Evolutionary conservation across 2,329 filamentous ascomycete genomes (phyloP), one percentile per base, ranked within the genome.

Genomic region (Aspergillus glaucus): DNA sequence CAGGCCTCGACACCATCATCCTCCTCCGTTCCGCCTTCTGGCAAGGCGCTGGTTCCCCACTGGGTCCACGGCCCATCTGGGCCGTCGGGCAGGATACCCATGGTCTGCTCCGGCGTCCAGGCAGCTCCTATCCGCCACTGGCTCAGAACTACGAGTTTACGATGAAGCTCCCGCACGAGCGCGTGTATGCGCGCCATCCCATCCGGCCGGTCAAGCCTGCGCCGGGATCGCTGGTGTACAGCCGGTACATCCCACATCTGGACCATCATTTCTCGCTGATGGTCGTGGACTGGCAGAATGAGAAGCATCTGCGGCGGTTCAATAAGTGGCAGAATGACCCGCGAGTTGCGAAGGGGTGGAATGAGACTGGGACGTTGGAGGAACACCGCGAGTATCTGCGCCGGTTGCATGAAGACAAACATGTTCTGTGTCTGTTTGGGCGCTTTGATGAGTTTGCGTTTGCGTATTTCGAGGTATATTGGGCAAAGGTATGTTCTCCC

Each of bases 311-410:
- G 45, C 70, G 74, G 14, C 74, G 88, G 4, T 91, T 92, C 74
- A 83, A 90, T 68, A 76, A 76, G 49, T 92, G 87, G 87, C 87
- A 90, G 69, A 92, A 92, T 62, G 87, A 90, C 62, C 87, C 87
- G 46, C 84, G 87, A 45, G 87, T 92, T 32, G 85, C 85, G 3
- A 80, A 85, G 61, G 86, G 86, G 4, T 91, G 87, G 87, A 87
- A 88, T 62, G 82, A 88, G 71, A 87, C 84, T 1, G 87, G 87
- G 26, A 86, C 85, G 1, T 68, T 88, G 44, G 86, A 88, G 28
- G 78, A 90, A 64, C 87, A 91, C 66, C 78, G 81, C 52, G 78
- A 82, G 58, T 91, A 92, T 65, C 75, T 90, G 45, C 76, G 79
- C 26, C 78, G 79, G 55, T 76, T 86, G 47, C 82, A 88, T 60